Base-by-base conservation (phyloP, 2,329 filamentous ascomycete genomes). In the Coleophoma eucalyptorum region DNA sequence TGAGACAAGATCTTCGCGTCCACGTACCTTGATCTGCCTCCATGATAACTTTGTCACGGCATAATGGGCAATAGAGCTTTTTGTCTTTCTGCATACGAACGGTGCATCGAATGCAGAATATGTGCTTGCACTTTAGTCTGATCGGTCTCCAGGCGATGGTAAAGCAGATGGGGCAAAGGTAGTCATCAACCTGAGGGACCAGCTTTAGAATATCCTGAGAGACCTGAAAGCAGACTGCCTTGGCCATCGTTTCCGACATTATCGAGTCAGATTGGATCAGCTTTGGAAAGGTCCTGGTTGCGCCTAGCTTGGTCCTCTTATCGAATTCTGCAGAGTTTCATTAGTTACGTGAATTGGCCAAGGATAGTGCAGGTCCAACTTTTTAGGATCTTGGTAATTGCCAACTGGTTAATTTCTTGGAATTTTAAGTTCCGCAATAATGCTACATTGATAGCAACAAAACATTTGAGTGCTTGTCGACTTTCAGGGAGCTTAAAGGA, bases 101-200 rank as follows among this genome's bases (percentile, higher is more conserved):
- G 45, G 93, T 77, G 64, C 90, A 96, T 3, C 88, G 78, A 50
- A 94, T 93, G 70, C 90, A 96, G 63, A 93, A 92, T 13, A 92
- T 72, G 58, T 94, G 89, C 26, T 78, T 72, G 67, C 90, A 96
- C 13, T 79, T 77, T 33, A 95, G 74, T 20, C 84, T 81, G n/a
- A 96, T 81, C 0, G 90, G 90, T 59, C 89, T 82, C 75, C 87
- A 94, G n/a, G 86, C 83, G 51, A 96, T 82, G 41, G 80, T 80
- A 59, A 86, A 85, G 69, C 90, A 94, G 53, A 94, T 83, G 1
- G 90, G 89, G 60, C 90, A 95, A 8, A 84, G 75, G 68, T 91
- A 93, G 68, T 95, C 90, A 62, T 90, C 85, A n/a, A 94, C 69
- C 61, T 91, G 89, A 1, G 90, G 90, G 6, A 95, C 85, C 42